Conservation (phyloP, 805 yeast species). For the Lipomyces japonicus region DNA sequence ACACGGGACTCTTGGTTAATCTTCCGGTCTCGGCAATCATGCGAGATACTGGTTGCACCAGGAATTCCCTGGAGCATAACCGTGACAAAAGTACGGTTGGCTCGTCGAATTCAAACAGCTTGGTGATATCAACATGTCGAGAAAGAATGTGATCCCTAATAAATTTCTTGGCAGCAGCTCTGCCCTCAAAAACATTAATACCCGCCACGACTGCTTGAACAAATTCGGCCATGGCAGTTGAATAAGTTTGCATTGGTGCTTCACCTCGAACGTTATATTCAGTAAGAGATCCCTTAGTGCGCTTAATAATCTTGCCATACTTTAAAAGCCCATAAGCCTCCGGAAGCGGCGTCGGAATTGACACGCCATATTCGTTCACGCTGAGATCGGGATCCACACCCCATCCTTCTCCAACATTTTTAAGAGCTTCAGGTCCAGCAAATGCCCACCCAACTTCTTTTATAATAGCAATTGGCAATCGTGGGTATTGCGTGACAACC, state of each 20-base stretch:
- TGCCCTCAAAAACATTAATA: constrained; percentile 68
- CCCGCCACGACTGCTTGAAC: constrained; percentile 84
- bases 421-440: constrained; percentile 62
- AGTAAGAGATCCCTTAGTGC: constrained; percentile 30
- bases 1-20: constrained; percentile 74
- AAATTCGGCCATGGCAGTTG: constrained; percentile 53
- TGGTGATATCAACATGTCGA: constrained; percentile 70
- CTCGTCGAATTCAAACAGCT: constrained; percentile 73
- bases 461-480: constrained; percentile 78
- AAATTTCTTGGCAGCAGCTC: constrained; percentile 60
- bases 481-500: constrained; percentile 73
- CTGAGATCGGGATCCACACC: constrained; percentile 61
- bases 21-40: constrained; percentile 93
- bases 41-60: constrained; percentile 73
- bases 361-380: constrained; percentile 42
- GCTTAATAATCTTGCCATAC: constrained; percentile 15
- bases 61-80: constrained; percentile 69
- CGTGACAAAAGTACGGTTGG: constrained; percentile 82
- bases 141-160: constrained; percentile 72
- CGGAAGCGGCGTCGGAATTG: constrained; percentile 59
- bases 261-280: constrained; percentile 50
- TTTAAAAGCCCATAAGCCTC: constrained; percentile 55
- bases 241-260: constrained; percentile 13
- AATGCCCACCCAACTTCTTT: constrained; percentile 73
- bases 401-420: constrained; percentile 70